These are phyloP conservation scores for Gynostemma pentaphyllum DNA, from an alignment of 306 rosid species.

Conservation along the genomic window DNA sequence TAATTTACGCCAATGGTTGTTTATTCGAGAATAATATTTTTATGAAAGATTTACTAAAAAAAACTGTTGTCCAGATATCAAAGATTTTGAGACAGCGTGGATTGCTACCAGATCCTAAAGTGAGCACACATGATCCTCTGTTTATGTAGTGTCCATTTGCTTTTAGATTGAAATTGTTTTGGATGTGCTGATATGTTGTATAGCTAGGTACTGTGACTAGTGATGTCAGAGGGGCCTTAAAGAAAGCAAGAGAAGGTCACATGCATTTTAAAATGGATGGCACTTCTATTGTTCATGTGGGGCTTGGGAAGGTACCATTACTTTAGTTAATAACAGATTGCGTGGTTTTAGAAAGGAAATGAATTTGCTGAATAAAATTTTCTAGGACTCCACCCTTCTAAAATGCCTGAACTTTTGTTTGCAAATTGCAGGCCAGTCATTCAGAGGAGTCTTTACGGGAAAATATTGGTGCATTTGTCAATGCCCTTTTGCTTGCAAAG, in stretches of 20 bases:
- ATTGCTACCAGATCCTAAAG: constrained; percentile 91
- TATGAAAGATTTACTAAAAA: constrained; percentile 6
- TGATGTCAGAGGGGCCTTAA: constrained; percentile 75
- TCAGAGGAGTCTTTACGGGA: constrained; percentile 67
- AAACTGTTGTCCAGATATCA: constrained; percentile 59
- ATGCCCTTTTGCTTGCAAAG: constrained; percentile 75
- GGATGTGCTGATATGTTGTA: constrained; percentile 21
- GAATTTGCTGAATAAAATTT: not conserved
- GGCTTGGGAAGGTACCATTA: constrained; percentile 75
- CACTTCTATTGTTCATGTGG: constrained; percentile 75
- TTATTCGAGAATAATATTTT: not conserved
- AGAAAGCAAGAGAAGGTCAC: constrained; percentile 71
- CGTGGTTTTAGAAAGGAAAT: constrained; percentile 7
- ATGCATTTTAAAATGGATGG: constrained; percentile 91
- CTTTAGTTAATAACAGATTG: constrained; percentile 9
- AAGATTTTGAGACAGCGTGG: constrained; percentile 90
- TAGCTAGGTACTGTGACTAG: constrained; percentile 91
- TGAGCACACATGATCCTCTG: constrained; percentile 30
- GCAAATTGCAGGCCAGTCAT: constrained; percentile 75
- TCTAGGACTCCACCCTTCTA: not conserved
- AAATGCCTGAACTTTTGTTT: constrained; percentile 13
- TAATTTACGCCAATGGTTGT: constrained; percentile 10
- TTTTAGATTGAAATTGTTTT: constrained; percentile 14
- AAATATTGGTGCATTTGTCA: constrained; percentile 88
- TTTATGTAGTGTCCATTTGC: not conserved